Conservation (phyloP, 2,329 filamentous ascomycete genomes). For the Trichoderma breve region DNA sequence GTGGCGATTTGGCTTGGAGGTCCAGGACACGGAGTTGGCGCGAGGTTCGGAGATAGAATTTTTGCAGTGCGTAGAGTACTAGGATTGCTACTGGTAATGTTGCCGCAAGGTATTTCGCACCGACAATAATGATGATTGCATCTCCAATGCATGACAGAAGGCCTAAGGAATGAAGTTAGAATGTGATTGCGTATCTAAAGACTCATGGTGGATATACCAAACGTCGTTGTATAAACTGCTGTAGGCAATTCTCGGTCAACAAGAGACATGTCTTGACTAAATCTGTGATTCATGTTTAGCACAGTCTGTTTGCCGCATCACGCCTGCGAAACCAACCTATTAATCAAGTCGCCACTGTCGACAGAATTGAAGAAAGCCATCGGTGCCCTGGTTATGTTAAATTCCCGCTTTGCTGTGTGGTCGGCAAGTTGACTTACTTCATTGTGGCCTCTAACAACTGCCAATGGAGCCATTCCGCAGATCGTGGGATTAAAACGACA, state of each 20-base stretch:
- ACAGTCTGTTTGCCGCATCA: not conserved
- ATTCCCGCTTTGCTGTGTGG: not conserved
- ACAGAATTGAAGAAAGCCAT: slow-evolving; percentile 37
- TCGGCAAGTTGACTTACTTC: slow-evolving; percentile 11
- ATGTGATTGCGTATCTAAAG: not conserved
- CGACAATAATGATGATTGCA: not conserved
- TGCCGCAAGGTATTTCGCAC: slow-evolving; percentile 44
- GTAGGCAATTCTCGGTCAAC: slow-evolving; percentile 38
- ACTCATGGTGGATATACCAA: slow-evolving; percentile 39
- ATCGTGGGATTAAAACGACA: slow-evolving; percentile 18
- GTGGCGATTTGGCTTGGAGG: slow-evolving; percentile 36
- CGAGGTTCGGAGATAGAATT: slow-evolving; percentile 36
- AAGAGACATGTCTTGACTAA: slow-evolving; percentile 42
- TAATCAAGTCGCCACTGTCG: slow-evolving; percentile 36
- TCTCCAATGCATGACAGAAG: not conserved
- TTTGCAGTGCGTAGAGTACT: slow-evolving; percentile 29
- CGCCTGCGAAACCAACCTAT: slow-evolving; percentile 22
- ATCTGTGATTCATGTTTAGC: slow-evolving; percentile 24
- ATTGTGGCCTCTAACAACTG: slow-evolving; percentile 33
- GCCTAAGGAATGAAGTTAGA: not conserved
- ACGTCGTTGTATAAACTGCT: slow-evolving; percentile 28
- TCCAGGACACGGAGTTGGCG: slow-evolving; percentile 39
- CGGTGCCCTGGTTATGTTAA: slow-evolving; percentile 25
- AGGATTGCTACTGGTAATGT: slow-evolving; percentile 41
- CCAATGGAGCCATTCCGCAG: slow-evolving; percentile 25